Evolutionary conservation across 1,284 basidiomycete genomes (phyloP), one percentile per base, ranked within the genome.

Genomic region (Fomes fomentarius): DNA sequence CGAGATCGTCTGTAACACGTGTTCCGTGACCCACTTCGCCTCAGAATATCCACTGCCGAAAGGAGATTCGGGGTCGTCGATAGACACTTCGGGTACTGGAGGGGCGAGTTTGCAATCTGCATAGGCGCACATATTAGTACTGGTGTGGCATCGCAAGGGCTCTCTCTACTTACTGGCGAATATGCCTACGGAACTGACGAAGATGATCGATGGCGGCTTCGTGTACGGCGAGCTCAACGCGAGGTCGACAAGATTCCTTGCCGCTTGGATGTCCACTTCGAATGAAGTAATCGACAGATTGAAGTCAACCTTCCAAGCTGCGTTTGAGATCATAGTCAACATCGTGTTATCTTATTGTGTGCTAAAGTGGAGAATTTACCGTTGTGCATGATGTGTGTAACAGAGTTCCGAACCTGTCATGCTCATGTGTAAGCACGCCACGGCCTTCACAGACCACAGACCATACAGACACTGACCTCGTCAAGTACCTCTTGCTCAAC

Each of bases 11-110:
- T 46, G 58, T 39, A 64, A 60, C 25, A 65, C 69, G 52, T 53
- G 67, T 56, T 78, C 75, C 0, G 69, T 66, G 0, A 76, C 69
- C 71, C 73, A 77, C 58, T 78, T 78, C 5, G 71, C 69, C 56
- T 76, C 72, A 28, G 65, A 58, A 54, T 77, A 78, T 3, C 76
- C 76, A 15, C 58, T 65, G 7, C 71, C 71, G n/a, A 71, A 56
- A 2, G 74, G 65, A 15, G 68, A 54, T 5, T 47, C 59, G 2
- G 70, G 63, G 24, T 60, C 62, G 19, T 45, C 35, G n/a, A 62
- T 48, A 3, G 54, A 48, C 4, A 33, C 52, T 30, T 65, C 65
- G 2, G 54, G 45, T 0, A 57, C 61, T 0, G 56, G 54, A n/a
- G 47, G 30, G 0, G 54, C 24, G 34, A 47, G 53, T 33, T 45